Conservation (phyloP, 2,329 filamentous ascomycete genomes). For the Aureobasidium sp. region DNA sequence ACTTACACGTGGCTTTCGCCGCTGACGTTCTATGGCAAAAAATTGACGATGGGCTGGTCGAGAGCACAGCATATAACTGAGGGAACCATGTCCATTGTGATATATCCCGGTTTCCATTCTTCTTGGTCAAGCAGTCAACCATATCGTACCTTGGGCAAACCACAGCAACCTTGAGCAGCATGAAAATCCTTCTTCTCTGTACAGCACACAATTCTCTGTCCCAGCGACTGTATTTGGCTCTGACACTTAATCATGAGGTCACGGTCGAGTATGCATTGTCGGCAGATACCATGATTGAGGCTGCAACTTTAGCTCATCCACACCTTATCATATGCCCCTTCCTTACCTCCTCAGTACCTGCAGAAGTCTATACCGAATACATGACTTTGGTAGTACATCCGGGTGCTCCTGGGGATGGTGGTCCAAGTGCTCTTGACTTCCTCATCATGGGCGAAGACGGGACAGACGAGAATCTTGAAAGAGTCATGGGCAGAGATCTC, state of each 20-base stretch:
- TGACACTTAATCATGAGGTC: constrained; percentile 30
- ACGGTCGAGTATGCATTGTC: constrained; percentile 33
- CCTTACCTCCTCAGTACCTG: constrained; percentile 31
- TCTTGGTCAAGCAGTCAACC: background rate
- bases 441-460: constrained; percentile 37
- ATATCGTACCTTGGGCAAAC: background rate
- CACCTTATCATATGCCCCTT: constrained; percentile 37
- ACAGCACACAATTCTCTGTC: constrained; percentile 39
- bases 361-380: constrained; percentile 29
- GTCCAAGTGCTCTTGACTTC: constrained; percentile 36
- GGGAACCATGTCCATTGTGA: no score
- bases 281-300: constrained; percentile 29
- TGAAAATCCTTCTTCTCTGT: constrained; percentile 38
- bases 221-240: constrained; percentile 31
- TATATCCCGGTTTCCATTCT: background rate
- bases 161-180: constrained; percentile 12
- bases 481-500: constrained; percentile 23
- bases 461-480: constrained; percentile 23
- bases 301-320: constrained; percentile 29
- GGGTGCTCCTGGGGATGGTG: constrained; percentile 35
- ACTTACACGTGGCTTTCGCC: background rate
- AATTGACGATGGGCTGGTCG: background rate
- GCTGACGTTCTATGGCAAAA: background rate
- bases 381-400: constrained; percentile 36
- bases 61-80: background rate